Conservation (phyloP, 371 early-diverging fungal species). For the Dichotomocladium elegans region DNA sequence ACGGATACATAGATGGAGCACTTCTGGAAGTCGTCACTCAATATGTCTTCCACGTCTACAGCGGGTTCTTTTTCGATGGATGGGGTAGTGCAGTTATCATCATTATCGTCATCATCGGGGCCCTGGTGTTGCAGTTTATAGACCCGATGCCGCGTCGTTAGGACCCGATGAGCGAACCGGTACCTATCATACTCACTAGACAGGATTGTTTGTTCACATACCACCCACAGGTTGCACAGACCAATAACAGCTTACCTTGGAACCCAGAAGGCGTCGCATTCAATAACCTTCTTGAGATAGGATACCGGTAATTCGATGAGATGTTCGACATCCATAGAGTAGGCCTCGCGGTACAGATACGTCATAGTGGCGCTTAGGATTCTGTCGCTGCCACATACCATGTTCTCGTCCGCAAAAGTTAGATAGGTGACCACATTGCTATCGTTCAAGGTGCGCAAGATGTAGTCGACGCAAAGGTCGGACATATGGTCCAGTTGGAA, state of each 20-base stretch:
- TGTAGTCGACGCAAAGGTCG: slow-evolving; percentile 50
- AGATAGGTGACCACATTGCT: slow-evolving; percentile 53
- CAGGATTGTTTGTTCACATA: neutral
- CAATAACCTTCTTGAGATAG: slow-evolving; percentile 57
- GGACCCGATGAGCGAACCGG: slow-evolving; percentile 44
- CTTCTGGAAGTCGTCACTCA: slow-evolving; percentile 4
- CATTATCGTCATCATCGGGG: slow-evolving; percentile 13
- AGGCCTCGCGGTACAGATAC: slow-evolving; percentile 60
- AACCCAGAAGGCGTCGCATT: slow-evolving; percentile 64
- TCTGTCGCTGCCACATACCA: slow-evolving; percentile 51
- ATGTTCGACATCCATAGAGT: slow-evolving; percentile 21
- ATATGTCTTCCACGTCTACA: neutral
- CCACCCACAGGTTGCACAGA: neutral
- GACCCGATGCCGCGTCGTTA: slow-evolving; percentile 16
- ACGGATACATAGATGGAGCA: slow-evolving; percentile 11
- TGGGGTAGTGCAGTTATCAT: neutral
- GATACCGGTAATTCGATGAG: slow-evolving; percentile 41
- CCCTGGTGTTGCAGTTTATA: neutral
- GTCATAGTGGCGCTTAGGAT: slow-evolving; percentile 57
- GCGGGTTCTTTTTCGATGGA: neutral
- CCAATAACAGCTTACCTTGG: slow-evolving; percentile 36
- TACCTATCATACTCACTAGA: slow-evolving; percentile 56
- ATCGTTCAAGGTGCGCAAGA: slow-evolving; percentile 37
- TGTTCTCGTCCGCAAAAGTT: slow-evolving; percentile 48
- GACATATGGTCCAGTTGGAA: slow-evolving; percentile 53